Evolutionary conservation across 306 rosid species (phyloP), one percentile per base, ranked within the genome.

Genomic region (Lotus japonicus): DNA sequence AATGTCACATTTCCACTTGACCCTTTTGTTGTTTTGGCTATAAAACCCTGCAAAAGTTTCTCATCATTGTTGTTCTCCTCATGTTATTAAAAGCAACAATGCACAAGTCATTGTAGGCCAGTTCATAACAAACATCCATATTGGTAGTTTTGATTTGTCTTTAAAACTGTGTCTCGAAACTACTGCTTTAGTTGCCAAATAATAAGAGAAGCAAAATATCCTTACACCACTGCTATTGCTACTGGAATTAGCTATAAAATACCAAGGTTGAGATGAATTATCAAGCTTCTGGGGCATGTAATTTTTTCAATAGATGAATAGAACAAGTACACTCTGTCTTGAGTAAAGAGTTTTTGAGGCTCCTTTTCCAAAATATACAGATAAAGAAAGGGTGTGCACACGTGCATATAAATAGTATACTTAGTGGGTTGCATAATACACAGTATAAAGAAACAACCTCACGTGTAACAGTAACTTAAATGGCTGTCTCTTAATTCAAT

Each of bases 391-490:
- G 63, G 75, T 28, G 69, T 62, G 74, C 82, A 81, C 84, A 77
- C 88, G 87, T 86, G 84, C 82, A 83, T 42, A 26, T 69, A 50
- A 76, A 44, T 44, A 44, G 5, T 76, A 73, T 57, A 64, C 69
- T 52, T 58, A 43, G 81, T 80, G 83, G 81, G 81, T 14, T 57
- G 68, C 80, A 65, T 49, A 63, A 63, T 54, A 21, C 11, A 13
- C 10, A 12, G 52, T 7, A 28, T 19, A 38, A 60, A 53, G 73
- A 79, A 64, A 58, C 81, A 77, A 72, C 23, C 81, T 86, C 92
- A 89, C 85, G 90, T 89, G 90, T 70, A 81, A 45, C 11, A 80
- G 76, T 73, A 76, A 84, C 86, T 72, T 71, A 68, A 71, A 68
- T 79, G 84, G 81, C 74, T 64, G 87, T 80, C 86, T 76, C 78